A percentile compares a stretch with the other conserved stretches of the same genome.
These are phyloP conservation scores for Leishmania turanica DNA, from an alignment of 208 protist genomes.

Conservation along the genomic window DNA sequence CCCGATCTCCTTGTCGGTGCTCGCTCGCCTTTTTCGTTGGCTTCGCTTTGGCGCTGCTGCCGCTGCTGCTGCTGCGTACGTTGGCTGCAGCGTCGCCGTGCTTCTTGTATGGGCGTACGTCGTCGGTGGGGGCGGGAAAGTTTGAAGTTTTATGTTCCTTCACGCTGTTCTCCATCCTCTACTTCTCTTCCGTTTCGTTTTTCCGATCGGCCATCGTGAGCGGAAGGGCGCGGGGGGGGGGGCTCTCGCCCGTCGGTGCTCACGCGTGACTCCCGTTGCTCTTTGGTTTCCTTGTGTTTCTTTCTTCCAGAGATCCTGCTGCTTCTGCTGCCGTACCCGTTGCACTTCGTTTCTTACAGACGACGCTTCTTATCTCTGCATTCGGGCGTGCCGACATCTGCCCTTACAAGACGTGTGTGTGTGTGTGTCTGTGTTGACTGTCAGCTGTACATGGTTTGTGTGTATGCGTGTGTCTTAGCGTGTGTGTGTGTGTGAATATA, in stretches of 20 bases:
- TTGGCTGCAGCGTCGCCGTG: neutral
- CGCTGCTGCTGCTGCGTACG: neutral
- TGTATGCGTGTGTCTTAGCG: slow-evolving; percentile 1
- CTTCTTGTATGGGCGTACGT: neutral
- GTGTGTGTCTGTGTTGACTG: neutral
- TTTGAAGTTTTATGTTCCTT: neutral
- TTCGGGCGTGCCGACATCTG: neutral
- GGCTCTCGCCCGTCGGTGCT: too few relatives aligned
- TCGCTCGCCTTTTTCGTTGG: neutral
- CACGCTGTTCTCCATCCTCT: neutral
- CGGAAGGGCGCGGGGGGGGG: too few relatives aligned
- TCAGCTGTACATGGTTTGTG: neutral
- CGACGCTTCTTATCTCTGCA: neutral
- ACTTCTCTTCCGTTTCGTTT: neutral
- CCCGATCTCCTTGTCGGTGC: neutral
- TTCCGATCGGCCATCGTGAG: neutral
- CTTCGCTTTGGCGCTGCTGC: neutral
- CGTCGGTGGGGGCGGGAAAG: neutral
- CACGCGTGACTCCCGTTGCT: neutral
- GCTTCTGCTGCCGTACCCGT: neutral
- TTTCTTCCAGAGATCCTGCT: neutral
- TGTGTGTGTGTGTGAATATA: neutral
- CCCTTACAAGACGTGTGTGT: neutral
- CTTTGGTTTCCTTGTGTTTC: neutral
- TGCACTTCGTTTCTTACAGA: neutral